phyloP scores from a whole-genome alignment of 225 moss, liverwort and hornwort genomes.

The Climacium dendroides region DNA sequence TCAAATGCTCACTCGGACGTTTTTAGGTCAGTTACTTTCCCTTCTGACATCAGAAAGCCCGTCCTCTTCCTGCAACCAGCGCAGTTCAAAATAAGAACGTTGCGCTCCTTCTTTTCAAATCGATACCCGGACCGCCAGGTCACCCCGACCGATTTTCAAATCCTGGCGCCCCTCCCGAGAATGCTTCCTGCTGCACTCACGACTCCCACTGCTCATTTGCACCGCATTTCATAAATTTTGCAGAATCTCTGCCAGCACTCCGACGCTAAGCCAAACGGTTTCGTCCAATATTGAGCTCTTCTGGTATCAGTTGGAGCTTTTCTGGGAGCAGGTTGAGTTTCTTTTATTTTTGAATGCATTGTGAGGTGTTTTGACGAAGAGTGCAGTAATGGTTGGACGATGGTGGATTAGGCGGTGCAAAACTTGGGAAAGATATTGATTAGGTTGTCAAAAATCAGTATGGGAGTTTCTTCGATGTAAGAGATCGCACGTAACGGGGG shows the following conservation, averaged over 20 bases:
- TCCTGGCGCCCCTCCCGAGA: background rate
- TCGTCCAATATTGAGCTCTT: background rate
- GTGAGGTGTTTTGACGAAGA: background rate
- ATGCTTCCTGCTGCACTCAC: background rate
- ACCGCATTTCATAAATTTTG: background rate
- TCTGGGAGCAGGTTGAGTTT: background rate
- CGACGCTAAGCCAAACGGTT: background rate
- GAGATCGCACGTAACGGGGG: background rate
- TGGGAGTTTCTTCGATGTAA: background rate
- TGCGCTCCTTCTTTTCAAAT: background rate
- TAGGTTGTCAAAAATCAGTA: background rate
- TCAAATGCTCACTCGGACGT: background rate
- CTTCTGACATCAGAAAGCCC: background rate
- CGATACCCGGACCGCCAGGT: background rate
- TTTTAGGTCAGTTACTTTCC: background rate
- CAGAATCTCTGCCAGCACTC: background rate
- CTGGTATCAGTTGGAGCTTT: background rate
- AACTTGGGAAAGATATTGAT: background rate
- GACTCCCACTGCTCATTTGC: background rate
- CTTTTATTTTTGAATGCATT: background rate
- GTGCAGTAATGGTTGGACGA: background rate
- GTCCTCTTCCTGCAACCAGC: background rate
- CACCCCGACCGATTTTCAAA: background rate
- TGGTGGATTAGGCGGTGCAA: background rate
- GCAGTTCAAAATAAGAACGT: conserved; percentile 1